Evolutionary conservation across 345 rosid genomes (phyloP), one percentile per base, ranked within the genome.

Genomic region (Trapa incisa): DNA sequence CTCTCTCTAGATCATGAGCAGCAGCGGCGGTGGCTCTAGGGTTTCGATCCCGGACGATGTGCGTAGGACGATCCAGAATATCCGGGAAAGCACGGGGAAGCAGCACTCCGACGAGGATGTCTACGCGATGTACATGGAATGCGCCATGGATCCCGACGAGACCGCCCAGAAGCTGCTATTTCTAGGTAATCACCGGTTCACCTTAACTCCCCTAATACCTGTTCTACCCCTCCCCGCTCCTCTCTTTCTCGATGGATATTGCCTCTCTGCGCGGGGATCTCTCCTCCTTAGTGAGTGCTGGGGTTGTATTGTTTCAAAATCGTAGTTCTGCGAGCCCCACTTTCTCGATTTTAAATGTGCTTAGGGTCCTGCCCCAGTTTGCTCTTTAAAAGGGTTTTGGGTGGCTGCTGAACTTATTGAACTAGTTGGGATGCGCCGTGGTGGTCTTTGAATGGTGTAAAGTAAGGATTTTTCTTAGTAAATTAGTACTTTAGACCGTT

Each of bases 41-140:
- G 42, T 39, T 39, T 39, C 42, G 42, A 39, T 39, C 42, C 42
- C 42, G 42, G 42, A 39, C 42, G 6, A 39, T 39, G 42, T 39
- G 42, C 42, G 79, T 39, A 39, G 42, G 42, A 39, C 3, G 42
- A 3, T 41, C 43, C 43, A 41, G 4, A 41, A 41, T 41, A 3
- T 41, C 7, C 81, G 87, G 45, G 98, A 92, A 74, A 79, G 81
- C 54, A 83, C 93, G 5, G 96, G 91, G 5, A 84, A 81, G 80
- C 83, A 82, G 70, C 93, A 89, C 84, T 82, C 87, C 75, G 97
- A 92, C 79, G 83, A 85, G 61, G 96, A 89, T 77, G 86, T 89
- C 80, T 86, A 81, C 70, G 68, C 85, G 41, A 81, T 4, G 43
- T 41, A 3, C 2, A 8, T 41, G 43, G 43, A 41, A 41, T 41